phyloP scores from a whole-genome alignment of 2,329 filamentous ascomycete genomes.

The Aspergillus jensenii region DNA sequence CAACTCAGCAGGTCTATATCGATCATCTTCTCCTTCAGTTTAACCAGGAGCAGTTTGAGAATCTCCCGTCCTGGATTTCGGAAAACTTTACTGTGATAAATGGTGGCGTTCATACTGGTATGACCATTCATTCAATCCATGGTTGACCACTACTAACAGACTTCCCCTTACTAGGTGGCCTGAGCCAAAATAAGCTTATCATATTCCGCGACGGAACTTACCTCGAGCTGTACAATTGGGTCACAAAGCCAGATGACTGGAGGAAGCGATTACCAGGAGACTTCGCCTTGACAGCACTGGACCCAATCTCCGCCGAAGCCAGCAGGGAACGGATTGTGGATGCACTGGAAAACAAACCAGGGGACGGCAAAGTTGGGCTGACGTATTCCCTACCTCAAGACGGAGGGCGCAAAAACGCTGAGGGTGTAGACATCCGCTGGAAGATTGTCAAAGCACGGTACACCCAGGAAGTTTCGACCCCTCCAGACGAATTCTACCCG shows the following conservation, averaged over 20 bases:
- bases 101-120: constrained; percentile 11
- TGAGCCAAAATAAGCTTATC: constrained; percentile 16
- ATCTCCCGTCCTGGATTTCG: constrained; percentile 7
- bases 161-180: constrained; percentile 1
- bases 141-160: not conserved
- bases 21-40: constrained; percentile 15
- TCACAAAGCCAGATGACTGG: constrained; percentile 10
- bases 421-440: constrained; percentile 11
- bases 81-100: constrained; percentile 15
- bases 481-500: constrained; percentile 8
- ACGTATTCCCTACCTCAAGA: constrained; percentile 7
- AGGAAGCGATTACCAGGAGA: constrained; percentile 10
- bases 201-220: constrained; percentile 13
- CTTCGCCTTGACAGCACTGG: constrained; percentile 12
- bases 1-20: constrained; percentile 11
- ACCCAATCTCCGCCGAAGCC: constrained; percentile 6
- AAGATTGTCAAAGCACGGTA: constrained; percentile 10
- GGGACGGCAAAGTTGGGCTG: constrained; percentile 5
- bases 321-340: constrained; percentile 7
- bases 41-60: constrained; percentile 6
- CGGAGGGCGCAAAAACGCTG: constrained; percentile 8
- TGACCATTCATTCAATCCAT: not conserved
- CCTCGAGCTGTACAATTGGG: constrained; percentile 14
- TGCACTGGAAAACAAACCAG: constrained; percentile 1
- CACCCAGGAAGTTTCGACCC: not conserved